These are phyloP conservation scores for Aspergillus ibericus DNA, from an alignment of 2,329 filamentous ascomycete species.

Conservation along the genomic window DNA sequence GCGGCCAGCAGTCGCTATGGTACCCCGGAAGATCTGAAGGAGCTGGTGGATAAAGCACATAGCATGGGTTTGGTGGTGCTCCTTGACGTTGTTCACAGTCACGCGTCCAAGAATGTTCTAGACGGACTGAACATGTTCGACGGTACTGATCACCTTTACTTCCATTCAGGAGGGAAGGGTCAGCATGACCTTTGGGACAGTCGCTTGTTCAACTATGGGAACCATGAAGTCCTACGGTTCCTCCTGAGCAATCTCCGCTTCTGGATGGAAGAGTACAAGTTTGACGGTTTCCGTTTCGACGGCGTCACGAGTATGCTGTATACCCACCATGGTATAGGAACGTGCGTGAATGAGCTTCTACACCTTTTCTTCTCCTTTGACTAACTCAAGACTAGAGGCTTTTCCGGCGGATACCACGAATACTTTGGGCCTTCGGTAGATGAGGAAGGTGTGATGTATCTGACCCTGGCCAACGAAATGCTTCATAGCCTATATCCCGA, in stretches of 20 bases:
- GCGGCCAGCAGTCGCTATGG: conserved; percentile 95
- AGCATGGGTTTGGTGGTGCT: conserved; percentile 86
- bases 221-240: conserved; percentile 93
- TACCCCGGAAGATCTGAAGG: conserved; percentile 89
- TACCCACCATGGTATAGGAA: conserved; percentile 91
- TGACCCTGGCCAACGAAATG: conserved; percentile 96
- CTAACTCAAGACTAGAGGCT: conserved; percentile 61
- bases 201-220: conserved; percentile 93
- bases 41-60: conserved; percentile 93
- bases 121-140: conserved; percentile 97
- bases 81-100: conserved; percentile 94
- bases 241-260: conserved; percentile 91
- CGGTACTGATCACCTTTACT: conserved; percentile 91
- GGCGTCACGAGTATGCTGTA: conserved; percentile 99
- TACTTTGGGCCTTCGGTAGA: conserved; percentile 91
- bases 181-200: conserved; percentile 95
- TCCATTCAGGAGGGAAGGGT: conserved; percentile 82
- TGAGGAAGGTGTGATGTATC: conserved; percentile 88
- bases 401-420: conserved; percentile 96
- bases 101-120: conserved; percentile 94
- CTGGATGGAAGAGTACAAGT: conserved; percentile 98
- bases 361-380: neutral
- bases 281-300: conserved; percentile 97
- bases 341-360: conserved; percentile 57
- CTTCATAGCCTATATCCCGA: conserved; percentile 86